Percentiles rank a stretch among this genome's conserved stretches.
Conservation (phyloP, 148 eudicot species). For the Diospyros lotus region DNA sequence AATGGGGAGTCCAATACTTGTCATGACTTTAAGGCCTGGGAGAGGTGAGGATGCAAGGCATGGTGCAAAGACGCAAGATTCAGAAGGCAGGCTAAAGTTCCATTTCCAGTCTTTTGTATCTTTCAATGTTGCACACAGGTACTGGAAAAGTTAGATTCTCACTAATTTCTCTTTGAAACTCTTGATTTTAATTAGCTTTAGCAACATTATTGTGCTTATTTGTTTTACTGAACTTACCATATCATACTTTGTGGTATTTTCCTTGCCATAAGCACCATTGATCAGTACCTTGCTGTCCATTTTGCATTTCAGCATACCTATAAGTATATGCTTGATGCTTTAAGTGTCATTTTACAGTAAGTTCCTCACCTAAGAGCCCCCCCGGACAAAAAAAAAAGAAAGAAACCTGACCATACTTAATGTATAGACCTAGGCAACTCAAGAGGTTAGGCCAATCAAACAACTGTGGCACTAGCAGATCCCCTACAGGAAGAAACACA, state of each 20-base stretch:
- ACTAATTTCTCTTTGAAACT: background rate
- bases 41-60: conserved; percentile 88
- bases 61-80: conserved; percentile 91
- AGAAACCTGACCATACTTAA: background rate
- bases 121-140: conserved; percentile 85
- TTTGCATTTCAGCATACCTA: background rate
- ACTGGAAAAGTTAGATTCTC: conserved; percentile 8
- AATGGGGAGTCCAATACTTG: conserved; percentile 91
- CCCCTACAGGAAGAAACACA: background rate
- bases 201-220: background rate
- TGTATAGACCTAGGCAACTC: background rate
- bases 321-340: too few relatives aligned
- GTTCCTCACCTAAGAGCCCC: too few relatives aligned
- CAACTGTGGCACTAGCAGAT: too few relatives aligned
- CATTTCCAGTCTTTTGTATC: conserved; percentile 93
- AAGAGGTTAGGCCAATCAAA: background rate
- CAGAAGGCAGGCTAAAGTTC: conserved; percentile 84
- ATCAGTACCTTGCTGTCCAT: background rate
- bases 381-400: too few relatives aligned
- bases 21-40: conserved; percentile 81
- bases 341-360: too few relatives aligned
- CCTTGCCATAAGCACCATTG: background rate
- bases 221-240: background rate
- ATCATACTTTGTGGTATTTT: background rate
- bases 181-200: background rate